Evolutionary conservation across 495 filamentous ascomycete genomes (phyloP), one percentile per base, ranked within the genome.

Genomic region (Clohesyomyces aquaticus): DNA sequence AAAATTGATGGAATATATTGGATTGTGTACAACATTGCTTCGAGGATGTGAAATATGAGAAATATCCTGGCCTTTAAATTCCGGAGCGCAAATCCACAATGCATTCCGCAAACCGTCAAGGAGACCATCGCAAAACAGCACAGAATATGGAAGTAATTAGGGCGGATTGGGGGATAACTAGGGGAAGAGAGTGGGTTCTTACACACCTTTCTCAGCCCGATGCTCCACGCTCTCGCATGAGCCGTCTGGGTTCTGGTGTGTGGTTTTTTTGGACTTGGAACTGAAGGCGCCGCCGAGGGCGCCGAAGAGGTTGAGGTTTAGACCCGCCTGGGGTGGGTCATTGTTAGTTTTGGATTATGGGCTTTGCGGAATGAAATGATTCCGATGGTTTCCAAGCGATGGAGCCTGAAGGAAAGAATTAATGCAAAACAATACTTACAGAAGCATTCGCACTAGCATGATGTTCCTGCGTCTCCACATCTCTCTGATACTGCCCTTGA

Each of bases 301-400:
- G 58, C 69, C 74, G 50, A 72, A 63, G 59, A 76, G 52, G 65
- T 74, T 76, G 35, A 76, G 65, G 38, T 73, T 76, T 22, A 76
- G 56, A 29, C 74, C 74, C 14, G 74, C 74, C 73, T 75, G 46
- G n/a, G n/a, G n/a, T n/a, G 35, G 9, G 3, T 16, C n/a, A 22
- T 2, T 1, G 19, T 32, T 47, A 46, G 49, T 48, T n/a, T 23
- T 12, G 19, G 12, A 11, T 9, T 42, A n/a, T 42, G 9, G n/a
- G 35, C 9, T n/a, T 42, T 42, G 10, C 10, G 35, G 35, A 42
- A 11, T 16, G 10, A 27, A 26, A 29, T 63, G 52, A 3, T 28
- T 23, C 11, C n/a, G n/a, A n/a, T n/a, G n/a, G n/a, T n/a, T n/a
- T n/a, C n/a, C n/a, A n/a, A n/a, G n/a, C n/a, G n/a, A n/a, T n/a